Percentiles rank a stretch among this genome's conserved stretches.
These are phyloP conservation scores for Dendrocalamus sinicus DNA, from an alignment of 176 grass and related monocot genomes.

Conservation along the genomic window DNA sequence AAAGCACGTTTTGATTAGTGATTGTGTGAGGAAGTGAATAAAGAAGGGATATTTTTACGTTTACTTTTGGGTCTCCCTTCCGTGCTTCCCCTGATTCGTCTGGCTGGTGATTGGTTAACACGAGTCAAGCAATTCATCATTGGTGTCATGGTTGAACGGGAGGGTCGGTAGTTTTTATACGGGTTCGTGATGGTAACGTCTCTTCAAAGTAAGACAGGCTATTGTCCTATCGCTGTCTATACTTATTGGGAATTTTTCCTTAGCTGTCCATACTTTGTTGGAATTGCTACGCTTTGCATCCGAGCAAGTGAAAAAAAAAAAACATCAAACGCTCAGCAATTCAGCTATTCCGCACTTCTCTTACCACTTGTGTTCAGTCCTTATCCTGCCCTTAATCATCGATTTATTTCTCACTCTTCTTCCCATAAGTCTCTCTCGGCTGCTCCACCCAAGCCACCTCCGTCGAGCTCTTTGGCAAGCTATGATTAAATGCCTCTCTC, in stretches of 20 bases:
- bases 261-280: too few relatives aligned
- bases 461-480: too few relatives aligned
- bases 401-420: too few relatives aligned
- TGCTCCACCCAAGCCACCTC: too few relatives aligned
- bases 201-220: background rate
- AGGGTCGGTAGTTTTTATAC: background rate
- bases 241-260: background rate
- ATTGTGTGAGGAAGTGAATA: background rate
- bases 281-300: too few relatives aligned
- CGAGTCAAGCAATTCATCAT: background rate
- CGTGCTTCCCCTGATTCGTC: background rate
- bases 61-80: background rate
- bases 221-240: background rate
- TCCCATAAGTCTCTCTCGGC: too few relatives aligned
- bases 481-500: too few relatives aligned
- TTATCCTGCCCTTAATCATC: too few relatives aligned
- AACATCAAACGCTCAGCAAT: too few relatives aligned
- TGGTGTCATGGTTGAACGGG: background rate
- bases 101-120: background rate
- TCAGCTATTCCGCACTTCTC: too few relatives aligned
- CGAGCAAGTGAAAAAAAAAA: too few relatives aligned
- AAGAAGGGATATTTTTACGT: background rate
- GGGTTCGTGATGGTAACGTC: background rate
- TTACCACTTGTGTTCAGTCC: too few relatives aligned
- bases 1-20: background rate